A percentile compares a stretch with the other conserved stretches of the same genome.
Evolutionary conservation across 139 green algal species (phyloP).

Genomic region (Choricystis sp.): DNA sequence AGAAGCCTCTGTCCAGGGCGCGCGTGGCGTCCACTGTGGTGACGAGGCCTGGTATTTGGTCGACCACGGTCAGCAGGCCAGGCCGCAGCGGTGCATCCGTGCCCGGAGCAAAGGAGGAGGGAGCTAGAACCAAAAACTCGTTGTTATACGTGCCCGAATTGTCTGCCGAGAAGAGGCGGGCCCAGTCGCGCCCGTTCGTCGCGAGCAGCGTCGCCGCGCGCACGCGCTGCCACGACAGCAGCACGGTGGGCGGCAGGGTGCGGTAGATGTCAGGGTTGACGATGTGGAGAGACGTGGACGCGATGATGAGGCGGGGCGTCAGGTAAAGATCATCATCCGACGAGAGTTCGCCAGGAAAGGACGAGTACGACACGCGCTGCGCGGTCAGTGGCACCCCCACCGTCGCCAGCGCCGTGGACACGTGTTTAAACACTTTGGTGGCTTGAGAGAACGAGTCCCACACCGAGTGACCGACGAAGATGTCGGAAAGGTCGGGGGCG

Average conservation of each 20-base stretch:
- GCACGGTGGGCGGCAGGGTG: constrained; percentile 18
- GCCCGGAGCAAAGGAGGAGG: constrained; percentile 43
- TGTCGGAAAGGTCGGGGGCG: constrained; percentile 4
- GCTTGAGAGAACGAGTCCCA: constrained; percentile 19
- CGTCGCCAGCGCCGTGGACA: constrained; percentile 15
- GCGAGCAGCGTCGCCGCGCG: constrained; percentile 33
- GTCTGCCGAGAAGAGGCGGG: constrained; percentile 18
- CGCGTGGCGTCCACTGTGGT: constrained; percentile 10
- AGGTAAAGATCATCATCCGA: constrained; percentile 36
- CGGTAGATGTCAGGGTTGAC: constrained; percentile 31
- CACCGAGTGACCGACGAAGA: constrained; percentile 31
- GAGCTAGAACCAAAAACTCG: constrained; percentile 54
- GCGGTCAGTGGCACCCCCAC: constrained; percentile 4
- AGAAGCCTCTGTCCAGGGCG: constrained; percentile 39
- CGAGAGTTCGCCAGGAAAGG: constrained; percentile 29
- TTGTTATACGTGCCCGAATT: constrained; percentile 53
- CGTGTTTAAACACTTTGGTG: constrained; percentile 44
- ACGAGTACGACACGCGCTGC: constrained; percentile 35
- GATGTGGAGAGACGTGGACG: constrained; percentile 38
- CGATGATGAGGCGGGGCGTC: constrained; percentile 17
- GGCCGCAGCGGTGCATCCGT: constrained; percentile 20
- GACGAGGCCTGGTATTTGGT: constrained; percentile 36
- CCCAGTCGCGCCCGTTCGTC: constrained; percentile 24
- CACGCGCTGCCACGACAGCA: constrained; percentile 40
- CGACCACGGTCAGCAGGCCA: constrained; percentile 39